Percentiles rank a stretch among this genome's conserved stretches.
These are phyloP conservation scores for Helicocarpus griseus DNA, from an alignment of 2,329 filamentous ascomycete species.

Conservation along the genomic window DNA sequence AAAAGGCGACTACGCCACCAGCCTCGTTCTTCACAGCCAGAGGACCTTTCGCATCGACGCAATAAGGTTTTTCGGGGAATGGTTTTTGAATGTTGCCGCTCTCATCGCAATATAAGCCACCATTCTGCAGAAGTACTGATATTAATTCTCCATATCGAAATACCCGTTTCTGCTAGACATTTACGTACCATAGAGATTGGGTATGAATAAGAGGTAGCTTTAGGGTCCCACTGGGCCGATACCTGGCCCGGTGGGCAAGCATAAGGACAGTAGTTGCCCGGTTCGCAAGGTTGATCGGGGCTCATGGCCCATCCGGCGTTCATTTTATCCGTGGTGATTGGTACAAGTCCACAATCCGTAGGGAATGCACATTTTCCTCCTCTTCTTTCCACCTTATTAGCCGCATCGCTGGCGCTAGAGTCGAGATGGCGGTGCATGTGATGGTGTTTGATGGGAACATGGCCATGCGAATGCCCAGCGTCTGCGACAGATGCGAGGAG, in stretches of 20 bases:
- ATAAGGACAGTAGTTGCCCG: constrained; percentile 63
- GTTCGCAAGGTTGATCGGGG: constrained; percentile 59
- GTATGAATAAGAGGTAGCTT: constrained; percentile 56
- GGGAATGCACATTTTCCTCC: constrained; percentile 56
- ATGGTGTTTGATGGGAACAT: constrained; percentile 9
- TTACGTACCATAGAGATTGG: constrained; percentile 63
- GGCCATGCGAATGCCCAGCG: constrained; percentile 17
- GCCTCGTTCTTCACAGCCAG: constrained; percentile 59
- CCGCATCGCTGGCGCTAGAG: background rate
- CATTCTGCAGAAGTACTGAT: constrained; percentile 50
- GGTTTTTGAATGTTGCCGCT: constrained; percentile 59
- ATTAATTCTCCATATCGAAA: no score
- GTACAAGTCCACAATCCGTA: constrained; percentile 54
- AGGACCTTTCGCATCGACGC: constrained; percentile 56
- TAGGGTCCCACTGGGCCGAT: constrained; percentile 68
- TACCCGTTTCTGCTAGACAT: background rate
- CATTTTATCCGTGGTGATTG: constrained; percentile 51
- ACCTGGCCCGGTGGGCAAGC: constrained; percentile 68
- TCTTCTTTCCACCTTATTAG: constrained; percentile 41
- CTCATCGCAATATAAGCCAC: constrained; percentile 62
- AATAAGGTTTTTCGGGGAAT: constrained; percentile 59
- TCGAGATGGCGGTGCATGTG: constrained; percentile 3
- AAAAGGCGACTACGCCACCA: constrained; percentile 56
- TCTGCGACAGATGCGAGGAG: constrained; percentile 23
- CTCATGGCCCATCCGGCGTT: constrained; percentile 77